Percentiles rank a stretch among this genome's conserved stretches.
phyloP scores from a whole-genome alignment of 768 basidiomycete species.

The Lanmaoa pseudosensibilis region DNA sequence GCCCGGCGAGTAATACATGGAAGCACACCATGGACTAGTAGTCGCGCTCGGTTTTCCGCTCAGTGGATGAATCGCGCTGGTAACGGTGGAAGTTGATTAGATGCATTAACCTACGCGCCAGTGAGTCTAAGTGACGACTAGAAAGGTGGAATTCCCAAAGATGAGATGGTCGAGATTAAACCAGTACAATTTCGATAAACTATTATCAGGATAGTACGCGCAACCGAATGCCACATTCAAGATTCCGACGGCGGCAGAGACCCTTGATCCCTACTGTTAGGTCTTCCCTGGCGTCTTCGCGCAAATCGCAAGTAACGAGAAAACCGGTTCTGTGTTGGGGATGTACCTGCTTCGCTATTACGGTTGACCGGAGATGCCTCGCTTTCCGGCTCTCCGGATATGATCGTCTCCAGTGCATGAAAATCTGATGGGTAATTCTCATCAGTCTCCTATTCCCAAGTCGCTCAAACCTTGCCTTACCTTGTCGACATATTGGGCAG shows the following conservation, averaged over 20 bases:
- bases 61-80: not conserved
- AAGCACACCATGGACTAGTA: not conserved
- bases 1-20: too few species aligned
- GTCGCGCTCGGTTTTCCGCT: not conserved
- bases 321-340: constrained; percentile 43
- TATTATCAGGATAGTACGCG: not conserved
- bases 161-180: not conserved
- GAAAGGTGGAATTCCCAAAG: too few species aligned
- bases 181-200: not conserved
- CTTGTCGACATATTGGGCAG: constrained; percentile 91
- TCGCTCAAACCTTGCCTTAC: constrained; percentile 39
- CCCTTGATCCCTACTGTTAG: constrained; percentile 35
- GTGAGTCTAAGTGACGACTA: too few species aligned
- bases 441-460: not conserved
- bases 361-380: constrained; percentile 8
- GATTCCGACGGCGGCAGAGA: constrained; percentile 3
- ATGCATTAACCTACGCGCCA: not conserved
- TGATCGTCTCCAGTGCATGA: constrained; percentile 57
- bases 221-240: constrained; percentile 2
- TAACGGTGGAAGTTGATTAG: not conserved
- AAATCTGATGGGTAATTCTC: constrained; percentile 44
- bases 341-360: constrained; percentile 15
- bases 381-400: constrained; percentile 37
- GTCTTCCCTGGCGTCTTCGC: constrained; percentile 46
- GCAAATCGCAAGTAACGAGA: constrained; percentile 60